These are phyloP conservation scores for Hansenula lynferdii DNA, from an alignment of 1,139 yeast genomes.

Conservation along the genomic window DNA sequence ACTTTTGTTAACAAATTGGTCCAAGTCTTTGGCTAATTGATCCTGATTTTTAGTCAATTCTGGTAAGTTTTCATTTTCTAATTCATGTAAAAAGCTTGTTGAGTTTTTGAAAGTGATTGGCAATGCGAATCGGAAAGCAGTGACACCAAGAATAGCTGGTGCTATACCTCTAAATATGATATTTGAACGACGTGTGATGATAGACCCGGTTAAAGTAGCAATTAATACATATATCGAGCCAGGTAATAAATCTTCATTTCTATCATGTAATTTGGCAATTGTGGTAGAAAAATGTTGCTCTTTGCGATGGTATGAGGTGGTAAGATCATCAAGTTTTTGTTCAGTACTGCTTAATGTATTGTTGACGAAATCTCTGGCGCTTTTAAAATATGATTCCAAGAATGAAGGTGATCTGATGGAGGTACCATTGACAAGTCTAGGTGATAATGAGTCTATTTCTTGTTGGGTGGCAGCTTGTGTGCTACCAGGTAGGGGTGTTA, in stretches of 20 bases:
- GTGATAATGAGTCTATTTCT: constrained; percentile 37
- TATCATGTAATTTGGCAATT: constrained; percentile 63
- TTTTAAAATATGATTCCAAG: constrained; percentile 19
- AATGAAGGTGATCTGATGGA: constrained; percentile 46
- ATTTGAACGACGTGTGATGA: constrained; percentile 70
- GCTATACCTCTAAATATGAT: constrained; percentile 50
- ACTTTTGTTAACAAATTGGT: constrained; percentile 32
- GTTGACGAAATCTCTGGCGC: constrained; percentile 45
- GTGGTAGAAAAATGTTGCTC: constrained; percentile 69
- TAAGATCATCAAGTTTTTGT: constrained; percentile 35
- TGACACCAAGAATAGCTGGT: constrained; percentile 64
- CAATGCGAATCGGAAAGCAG: constrained; percentile 68
- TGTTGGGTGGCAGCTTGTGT: constrained; percentile 46
- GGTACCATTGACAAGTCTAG: constrained; percentile 50
- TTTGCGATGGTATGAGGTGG: constrained; percentile 46
- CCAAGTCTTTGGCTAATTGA: constrained; percentile 40
- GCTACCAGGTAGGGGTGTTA: constrained; percentile 51
- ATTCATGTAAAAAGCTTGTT: constrained; percentile 52
- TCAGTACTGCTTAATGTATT: constrained; percentile 29
- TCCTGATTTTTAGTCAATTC: constrained; percentile 65
- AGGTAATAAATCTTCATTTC: constrained; percentile 72
- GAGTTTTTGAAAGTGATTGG: constrained; percentile 77
- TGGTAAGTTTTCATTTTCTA: constrained; percentile 65
- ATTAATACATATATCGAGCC: constrained; percentile 67
- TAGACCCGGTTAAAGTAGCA: constrained; percentile 77